Evolutionary conservation across 352 stramenopile genomes (phyloP).

Genomic region (Phytophthora cactorum): DNA sequence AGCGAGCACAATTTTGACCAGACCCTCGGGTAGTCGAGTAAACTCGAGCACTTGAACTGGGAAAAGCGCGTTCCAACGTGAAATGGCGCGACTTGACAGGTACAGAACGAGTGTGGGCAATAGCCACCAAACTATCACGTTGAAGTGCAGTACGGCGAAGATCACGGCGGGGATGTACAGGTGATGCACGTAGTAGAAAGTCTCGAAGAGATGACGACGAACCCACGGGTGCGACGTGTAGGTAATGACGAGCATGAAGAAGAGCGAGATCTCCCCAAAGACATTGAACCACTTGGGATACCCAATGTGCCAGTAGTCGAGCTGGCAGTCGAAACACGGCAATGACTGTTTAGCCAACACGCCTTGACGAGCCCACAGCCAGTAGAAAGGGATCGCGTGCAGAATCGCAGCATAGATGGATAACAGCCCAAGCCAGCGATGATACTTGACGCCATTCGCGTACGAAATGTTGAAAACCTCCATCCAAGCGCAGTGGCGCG

Average conservation of each 20-base stretch:
- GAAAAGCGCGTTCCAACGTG: constrained; percentile 44
- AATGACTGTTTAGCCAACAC: constrained; percentile 41
- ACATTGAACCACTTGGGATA: constrained; percentile 68
- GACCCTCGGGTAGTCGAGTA: constrained; percentile 35
- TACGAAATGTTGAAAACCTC: constrained; percentile 70
- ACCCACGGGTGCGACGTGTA: constrained; percentile 59
- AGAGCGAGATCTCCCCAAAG: constrained; percentile 61
- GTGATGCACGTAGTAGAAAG: constrained; percentile 68
- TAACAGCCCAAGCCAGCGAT: constrained; percentile 59
- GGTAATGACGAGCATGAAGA: constrained; percentile 47
- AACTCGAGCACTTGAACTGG: constrained; percentile 47
- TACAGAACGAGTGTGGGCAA: constrained; percentile 64
- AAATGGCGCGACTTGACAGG: constrained; percentile 52
- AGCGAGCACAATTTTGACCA: constrained; percentile 56
- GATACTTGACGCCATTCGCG: constrained; percentile 67
- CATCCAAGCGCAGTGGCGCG: constrained; percentile 71
- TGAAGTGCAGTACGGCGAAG: constrained; percentile 61
- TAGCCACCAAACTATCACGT: constrained; percentile 55
- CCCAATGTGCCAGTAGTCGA: constrained; percentile 45
- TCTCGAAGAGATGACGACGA: constrained; percentile 52
- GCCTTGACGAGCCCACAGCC: constrained; percentile 43
- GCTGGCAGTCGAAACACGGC: constrained; percentile 60
- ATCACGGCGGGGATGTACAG: constrained; percentile 56
- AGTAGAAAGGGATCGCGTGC: constrained; percentile 58
- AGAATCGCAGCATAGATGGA: constrained; percentile 45